Evolutionary conservation across 345 rosid genomes (phyloP), one percentile per base, ranked within the genome.

Genomic region (Populus euphratica): DNA sequence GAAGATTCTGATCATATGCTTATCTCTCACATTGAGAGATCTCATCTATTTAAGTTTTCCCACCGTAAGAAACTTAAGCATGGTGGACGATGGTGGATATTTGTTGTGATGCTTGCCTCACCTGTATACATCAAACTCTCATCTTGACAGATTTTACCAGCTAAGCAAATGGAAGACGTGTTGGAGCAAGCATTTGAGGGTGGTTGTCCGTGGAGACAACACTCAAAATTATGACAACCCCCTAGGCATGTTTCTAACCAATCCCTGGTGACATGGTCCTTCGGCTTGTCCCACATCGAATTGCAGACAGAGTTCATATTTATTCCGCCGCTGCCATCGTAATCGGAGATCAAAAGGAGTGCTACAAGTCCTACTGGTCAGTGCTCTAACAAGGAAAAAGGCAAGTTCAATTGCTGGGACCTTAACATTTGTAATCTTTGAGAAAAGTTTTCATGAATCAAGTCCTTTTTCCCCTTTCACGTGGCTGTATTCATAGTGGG

Each of bases 91-190:
- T 4, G 47, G 43, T 8, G 17, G 33, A 21, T 63, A 47, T 5
- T 17, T 49, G 31, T 21, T 27, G 12, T 65, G n/a, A 47, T 65
- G 27, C 17, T 73, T 25, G 21, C 64, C 47, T 66, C 25, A 33
- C 38, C 38, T 16, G 31, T 35, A 29, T 54, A 9, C 27, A 12
- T 31, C 44, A 16, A 11, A 5, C 14, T 25, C 47, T 36, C 25
- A 7, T 43, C 25, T 77, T 36, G 8, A 14, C 96, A 96, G 99
- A 86, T 96, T 62, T 72, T 96, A 69, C 86, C 87, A 66, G 99
- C 96, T 25, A 93, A 92, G 89, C 86, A 94, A 80, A 88, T 96
- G 97, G 99, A 96, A 83, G 98, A 96, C 43, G 98, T 93, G 14
- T 76, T 96, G 82, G 98, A 93, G 76, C 93, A 92, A 49, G 98